Evolutionary conservation across 2,329 filamentous ascomycete species (phyloP), one percentile per base, ranked within the genome.

Genomic region (Aspergillus ibericus): DNA sequence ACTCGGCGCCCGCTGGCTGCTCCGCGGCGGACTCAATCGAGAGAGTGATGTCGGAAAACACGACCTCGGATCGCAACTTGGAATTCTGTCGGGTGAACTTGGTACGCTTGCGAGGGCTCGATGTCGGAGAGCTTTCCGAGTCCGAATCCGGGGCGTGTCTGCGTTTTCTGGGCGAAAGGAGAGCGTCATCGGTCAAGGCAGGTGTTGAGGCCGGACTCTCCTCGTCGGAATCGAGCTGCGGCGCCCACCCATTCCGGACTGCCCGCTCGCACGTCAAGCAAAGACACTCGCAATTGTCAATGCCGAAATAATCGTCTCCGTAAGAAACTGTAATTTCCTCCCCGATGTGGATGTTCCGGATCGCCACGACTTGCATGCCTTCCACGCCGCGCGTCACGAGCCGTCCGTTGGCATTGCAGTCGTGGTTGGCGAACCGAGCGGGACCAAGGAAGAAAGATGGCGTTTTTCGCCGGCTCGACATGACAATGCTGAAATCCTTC

Each of bases 301-400:
- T 88, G 2, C 95, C 95, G 77, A 99, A 99, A 74, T 99, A 99
- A 71, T 91, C 92, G 16, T 96, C 92, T 22, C 93, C 92, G 69
- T 99, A 99, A 0, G 89, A 93, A 0, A 99, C 95, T 0, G 95
- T 99, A 59, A 99, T 96, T 74, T 99, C 95, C 60, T 99, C 93
- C 3, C 93, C 95, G 1, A 89, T 81, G 10, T 89, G 85, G 61
- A 99, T 98, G 59, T 93, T 84, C 64, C 88, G 86, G 34, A 87
- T 86, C 2, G 95, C 92, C 51, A 96, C 86, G 57, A 99, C 93
- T 70, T 96, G 90, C 79, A 99, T 97, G 35, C 92, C 92, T 58
- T 93, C 88, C 57, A 88, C 86, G 47, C 92, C 91, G 35, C 87
- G 89, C 35, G 92, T 97, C 66, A 91, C 88, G 46, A 99, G 83